These are phyloP conservation scores for Crepidotus sp. DNA, from an alignment of 1,284 basidiomycete species.

Conservation along the genomic window DNA sequence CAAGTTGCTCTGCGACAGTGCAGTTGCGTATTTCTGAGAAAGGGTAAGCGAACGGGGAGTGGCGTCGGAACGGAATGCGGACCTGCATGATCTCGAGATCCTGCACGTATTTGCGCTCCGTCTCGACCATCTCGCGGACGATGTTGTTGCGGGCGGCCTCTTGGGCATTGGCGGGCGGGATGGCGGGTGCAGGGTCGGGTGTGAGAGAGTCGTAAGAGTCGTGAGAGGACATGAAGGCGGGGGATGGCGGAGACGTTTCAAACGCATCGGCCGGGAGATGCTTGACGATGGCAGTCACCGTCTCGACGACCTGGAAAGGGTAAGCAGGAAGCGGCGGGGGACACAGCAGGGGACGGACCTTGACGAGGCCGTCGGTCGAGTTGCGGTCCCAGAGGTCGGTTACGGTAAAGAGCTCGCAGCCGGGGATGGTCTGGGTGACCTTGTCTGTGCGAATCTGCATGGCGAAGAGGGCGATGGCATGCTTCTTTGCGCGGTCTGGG, in stretches of 20 bases:
- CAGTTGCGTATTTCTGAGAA: conserved; percentile 69
- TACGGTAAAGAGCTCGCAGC: conserved; percentile 72
- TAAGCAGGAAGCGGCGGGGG: conserved; percentile 4
- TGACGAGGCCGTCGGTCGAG: conserved; percentile 91
- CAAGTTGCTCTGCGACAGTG: conserved; percentile 72
- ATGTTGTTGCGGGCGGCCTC: conserved; percentile 72
- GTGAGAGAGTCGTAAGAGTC: conserved; percentile 53
- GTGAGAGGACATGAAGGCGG: conserved; percentile 39
- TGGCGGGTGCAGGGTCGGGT: conserved; percentile 31
- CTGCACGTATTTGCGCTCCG: conserved; percentile 96
- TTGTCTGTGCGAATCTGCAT: conserved; percentile 57
- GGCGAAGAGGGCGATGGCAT: conserved; percentile 69
- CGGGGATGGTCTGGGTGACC: conserved; percentile 39
- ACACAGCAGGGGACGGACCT: conserved; percentile 46
- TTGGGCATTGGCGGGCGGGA: conserved; percentile 42
- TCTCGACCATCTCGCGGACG: conserved; percentile 83
- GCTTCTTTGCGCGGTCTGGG: conserved; percentile 73
- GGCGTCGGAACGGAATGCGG: conserved; percentile 11
- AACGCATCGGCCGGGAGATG: conserved; percentile 71
- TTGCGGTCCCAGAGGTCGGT: conserved; percentile 86
- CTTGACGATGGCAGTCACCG: conserved; percentile 84
- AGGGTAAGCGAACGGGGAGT: neutral
- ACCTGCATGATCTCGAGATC: conserved; percentile 97
- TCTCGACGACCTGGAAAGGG: conserved; percentile 69
- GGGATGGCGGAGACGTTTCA: conserved; percentile 54